Evolutionary conservation across 1,139 yeast genomes (phyloP).

Genomic region (Yamadazyma sp.): DNA sequence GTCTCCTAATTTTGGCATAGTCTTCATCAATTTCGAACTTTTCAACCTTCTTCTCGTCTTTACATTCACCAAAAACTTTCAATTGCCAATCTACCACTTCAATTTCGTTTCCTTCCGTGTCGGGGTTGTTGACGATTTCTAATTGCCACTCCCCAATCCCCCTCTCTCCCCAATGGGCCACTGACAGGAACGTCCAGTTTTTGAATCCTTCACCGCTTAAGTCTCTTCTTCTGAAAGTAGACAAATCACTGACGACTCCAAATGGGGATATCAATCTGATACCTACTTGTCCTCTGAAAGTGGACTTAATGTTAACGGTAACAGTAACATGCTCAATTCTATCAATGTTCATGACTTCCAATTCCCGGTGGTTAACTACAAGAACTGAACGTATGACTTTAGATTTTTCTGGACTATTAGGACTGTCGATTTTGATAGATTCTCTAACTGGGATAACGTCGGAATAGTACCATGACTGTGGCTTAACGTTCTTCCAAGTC

Average conservation of each 20-base stretch:
- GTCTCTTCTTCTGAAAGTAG: constrained; percentile 69
- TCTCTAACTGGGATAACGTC: constrained; percentile 37
- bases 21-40: constrained; percentile 40
- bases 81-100: constrained; percentile 70
- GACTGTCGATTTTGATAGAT: constrained; percentile 20
- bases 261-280: constrained; percentile 71
- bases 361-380: constrained; percentile 47
- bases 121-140: constrained; percentile 45
- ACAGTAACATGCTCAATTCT: constrained; percentile 85
- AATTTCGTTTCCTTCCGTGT: constrained; percentile 34
- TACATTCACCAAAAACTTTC: constrained; percentile 77
- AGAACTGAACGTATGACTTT: constrained; percentile 42
- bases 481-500: constrained; percentile 81
- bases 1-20: constrained; percentile 42
- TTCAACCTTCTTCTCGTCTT: constrained; percentile 61
- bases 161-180: constrained; percentile 95
- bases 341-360: constrained; percentile 60
- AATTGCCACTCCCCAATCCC: constrained; percentile 85
- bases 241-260: constrained; percentile 73
- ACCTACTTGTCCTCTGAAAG: constrained; percentile 68
- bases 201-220: constrained; percentile 55
- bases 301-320: constrained; percentile 66
- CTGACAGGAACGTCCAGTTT: constrained; percentile 96
- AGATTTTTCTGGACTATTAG: constrained; percentile 19
- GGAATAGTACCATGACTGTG: constrained; percentile 80